Base-by-base conservation (phyloP, 139 green algal genomes). In the Chlamydomonas schloesseri region DNA sequence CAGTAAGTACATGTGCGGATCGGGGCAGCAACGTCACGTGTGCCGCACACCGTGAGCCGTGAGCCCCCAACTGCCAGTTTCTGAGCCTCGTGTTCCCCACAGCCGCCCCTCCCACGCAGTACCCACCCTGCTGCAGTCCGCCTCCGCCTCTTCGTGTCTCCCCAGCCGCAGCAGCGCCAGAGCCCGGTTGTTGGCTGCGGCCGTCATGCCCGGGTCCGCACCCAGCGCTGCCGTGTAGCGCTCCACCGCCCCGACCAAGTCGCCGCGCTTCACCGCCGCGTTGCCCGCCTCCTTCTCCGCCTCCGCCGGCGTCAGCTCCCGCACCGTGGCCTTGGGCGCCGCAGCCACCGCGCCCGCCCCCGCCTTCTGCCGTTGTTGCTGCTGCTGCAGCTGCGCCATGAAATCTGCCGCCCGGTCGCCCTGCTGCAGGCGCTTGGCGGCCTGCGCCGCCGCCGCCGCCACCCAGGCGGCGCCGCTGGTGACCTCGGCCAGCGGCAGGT, bases 131-230 rank as follows among this genome's bases (percentile, higher is more conserved):
- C 33, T 57, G 60, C 87, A 93, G 82, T 97, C 96, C 21, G 71
- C 70, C 60, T 92, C 83, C 31, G 94, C 96, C 24, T 94, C 89
- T 10, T 3, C 85, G 76, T 82, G 89, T 33, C 87, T 89, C 11
- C 82, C 68, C 36, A 98, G 83, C 87, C 94, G 94, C n/a, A 98
- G 91, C 67, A 91, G 88, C 10, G 91, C 91, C 78, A 98, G 68
- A 0, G 96, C 94, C 14, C 96, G 86, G 90, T 99, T 99, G 89
- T 96, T 98, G 36, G 85, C 76, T 0, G 95, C 95, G 2, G 83
- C 55, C 34, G 88, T 21, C 31, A 95, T 42, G 4, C 18, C 42
- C 1, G 85, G 67, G 62, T 96, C 87, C 31, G 89, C 18, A n/a
- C 90, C 85, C 8, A 98, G 72, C 0, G 95, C 95, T 37, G 91